phyloP scores from a whole-genome alignment of 306 rosid genomes.

The Acacia confusa region DNA sequence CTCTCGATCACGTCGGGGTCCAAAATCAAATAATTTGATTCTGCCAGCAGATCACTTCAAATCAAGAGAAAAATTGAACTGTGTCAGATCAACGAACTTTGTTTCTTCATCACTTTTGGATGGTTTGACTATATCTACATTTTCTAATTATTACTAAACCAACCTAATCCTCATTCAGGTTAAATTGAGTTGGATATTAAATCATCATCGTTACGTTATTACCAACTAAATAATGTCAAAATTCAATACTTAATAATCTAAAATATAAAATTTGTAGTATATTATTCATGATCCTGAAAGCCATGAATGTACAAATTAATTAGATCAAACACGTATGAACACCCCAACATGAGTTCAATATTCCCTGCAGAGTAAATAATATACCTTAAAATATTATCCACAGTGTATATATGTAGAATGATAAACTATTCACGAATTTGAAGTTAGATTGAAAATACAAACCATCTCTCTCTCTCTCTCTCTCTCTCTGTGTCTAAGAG shows the following conservation, averaged over 20 bases:
- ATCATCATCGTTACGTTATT: background rate
- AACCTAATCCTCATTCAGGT: background rate
- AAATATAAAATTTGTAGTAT: no score
- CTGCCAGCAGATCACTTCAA: background rate
- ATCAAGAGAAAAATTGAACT: background rate
- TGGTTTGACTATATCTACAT: background rate
- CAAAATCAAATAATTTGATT: background rate
- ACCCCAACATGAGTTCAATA: no score
- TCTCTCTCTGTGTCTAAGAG: background rate
- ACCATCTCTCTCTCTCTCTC: no score
- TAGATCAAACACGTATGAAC: background rate
- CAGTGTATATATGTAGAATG: background rate
- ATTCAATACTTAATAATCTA: background rate
- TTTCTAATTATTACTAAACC: background rate
- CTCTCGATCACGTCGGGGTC: background rate
- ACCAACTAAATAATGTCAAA: background rate
- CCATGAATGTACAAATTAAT: background rate
- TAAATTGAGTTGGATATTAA: background rate
- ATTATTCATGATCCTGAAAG: background rate
- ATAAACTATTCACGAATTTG: background rate
- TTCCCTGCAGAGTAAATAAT: no score
- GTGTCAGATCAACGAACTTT: background rate
- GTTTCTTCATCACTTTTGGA: background rate
- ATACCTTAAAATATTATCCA: background rate
- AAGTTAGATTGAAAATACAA: no score